A percentile compares a stretch with the other conserved stretches of the same genome.
These are phyloP conservation scores for Ceratobasidium theobromae DNA, from an alignment of 1,284 basidiomycete species.

Conservation along the genomic window DNA sequence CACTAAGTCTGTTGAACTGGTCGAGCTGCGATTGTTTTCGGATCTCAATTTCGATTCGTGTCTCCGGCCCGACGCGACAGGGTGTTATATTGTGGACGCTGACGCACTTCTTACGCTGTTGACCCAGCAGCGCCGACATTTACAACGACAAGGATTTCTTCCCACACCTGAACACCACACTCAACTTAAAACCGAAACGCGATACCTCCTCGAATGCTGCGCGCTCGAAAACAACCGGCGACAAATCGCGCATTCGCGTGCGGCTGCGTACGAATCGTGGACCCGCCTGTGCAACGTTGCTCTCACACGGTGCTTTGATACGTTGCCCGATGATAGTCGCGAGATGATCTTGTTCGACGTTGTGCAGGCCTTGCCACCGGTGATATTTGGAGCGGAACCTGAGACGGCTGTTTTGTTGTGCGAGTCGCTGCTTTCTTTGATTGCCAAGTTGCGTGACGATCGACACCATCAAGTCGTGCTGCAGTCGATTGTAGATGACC, in stretches of 20 bases:
- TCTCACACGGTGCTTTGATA: conserved; percentile 79
- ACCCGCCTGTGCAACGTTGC: conserved; percentile 77
- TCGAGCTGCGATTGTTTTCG: conserved; percentile 68
- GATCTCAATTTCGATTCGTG: conserved; percentile 76
- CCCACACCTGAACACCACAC: conserved; percentile 64
- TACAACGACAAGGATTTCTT: conserved; percentile 70
- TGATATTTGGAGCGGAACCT: conserved; percentile 52
- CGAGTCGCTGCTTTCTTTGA: conserved; percentile 76
- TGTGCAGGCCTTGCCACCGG: conserved; percentile 69
- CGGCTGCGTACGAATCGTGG: conserved; percentile 78
- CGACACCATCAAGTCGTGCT: conserved; percentile 64
- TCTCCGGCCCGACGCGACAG: conserved; percentile 66
- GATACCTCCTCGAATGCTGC: conserved; percentile 78
- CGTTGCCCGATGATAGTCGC: conserved; percentile 73
- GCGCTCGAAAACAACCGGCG: conserved; percentile 85
- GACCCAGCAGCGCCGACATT: conserved; percentile 56
- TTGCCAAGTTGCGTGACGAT: conserved; percentile 83
- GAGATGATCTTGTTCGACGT: conserved; percentile 88
- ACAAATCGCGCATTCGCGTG: conserved; percentile 71
- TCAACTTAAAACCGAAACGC: conserved; percentile 67
- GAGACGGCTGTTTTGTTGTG: conserved; percentile 79
- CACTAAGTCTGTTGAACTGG: conserved; percentile 57
- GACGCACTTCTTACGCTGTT: conserved; percentile 68
- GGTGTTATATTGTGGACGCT: conserved; percentile 82
- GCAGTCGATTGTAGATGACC: conserved; percentile 62